A percentile compares a stretch with the other conserved stretches of the same genome.
phyloP scores from a whole-genome alignment of 2,329 filamentous ascomycete species.

The Cordyceps farinosa region DNA sequence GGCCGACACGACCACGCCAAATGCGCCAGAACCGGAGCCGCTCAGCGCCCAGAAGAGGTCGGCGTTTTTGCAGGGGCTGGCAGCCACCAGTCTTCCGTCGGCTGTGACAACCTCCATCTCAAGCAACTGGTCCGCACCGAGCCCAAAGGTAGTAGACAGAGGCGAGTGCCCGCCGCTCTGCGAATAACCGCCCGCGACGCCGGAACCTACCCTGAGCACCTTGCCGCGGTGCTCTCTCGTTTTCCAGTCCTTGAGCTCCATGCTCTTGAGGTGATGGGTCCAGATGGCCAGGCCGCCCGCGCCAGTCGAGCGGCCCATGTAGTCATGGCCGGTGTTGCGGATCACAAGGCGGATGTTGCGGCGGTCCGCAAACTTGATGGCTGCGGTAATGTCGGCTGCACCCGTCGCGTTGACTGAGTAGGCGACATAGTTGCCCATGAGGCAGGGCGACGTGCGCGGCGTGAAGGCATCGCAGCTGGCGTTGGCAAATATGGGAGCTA shows the following conservation, averaged over 20 bases:
- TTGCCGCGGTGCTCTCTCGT: constrained; percentile 41
- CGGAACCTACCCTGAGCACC: constrained; percentile 48
- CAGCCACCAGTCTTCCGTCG: constrained; percentile 41
- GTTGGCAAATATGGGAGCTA: constrained; percentile 33
- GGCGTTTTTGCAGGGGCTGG: constrained; percentile 40
- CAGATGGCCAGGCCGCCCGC: constrained; percentile 46
- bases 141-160: constrained; percentile 46
- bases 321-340: constrained; percentile 49
- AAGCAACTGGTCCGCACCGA: constrained; percentile 54
- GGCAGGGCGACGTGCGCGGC: constrained; percentile 36
- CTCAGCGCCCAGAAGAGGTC: constrained; percentile 59
- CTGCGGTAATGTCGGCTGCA: constrained; percentile 24
- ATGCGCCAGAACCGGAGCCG: constrained; percentile 53
- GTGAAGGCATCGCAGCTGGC: constrained; percentile 29
- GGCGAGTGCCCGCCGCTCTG: constrained; percentile 55
- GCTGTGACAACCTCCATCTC: constrained; percentile 49
- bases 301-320: constrained; percentile 50
- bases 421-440: constrained; percentile 39
- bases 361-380: constrained; percentile 33
- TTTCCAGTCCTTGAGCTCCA: constrained; percentile 28
- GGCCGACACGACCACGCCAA: constrained; percentile 40
- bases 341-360: constrained; percentile 46
- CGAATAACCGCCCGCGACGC: constrained; percentile 53
- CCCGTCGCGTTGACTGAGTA: constrained; percentile 34
- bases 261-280: constrained; percentile 45